Percentiles rank a stretch among this genome's conserved stretches.
Conservation (phyloP, 495 filamentous ascomycete species). For the Trichocladium antarcticum region DNA sequence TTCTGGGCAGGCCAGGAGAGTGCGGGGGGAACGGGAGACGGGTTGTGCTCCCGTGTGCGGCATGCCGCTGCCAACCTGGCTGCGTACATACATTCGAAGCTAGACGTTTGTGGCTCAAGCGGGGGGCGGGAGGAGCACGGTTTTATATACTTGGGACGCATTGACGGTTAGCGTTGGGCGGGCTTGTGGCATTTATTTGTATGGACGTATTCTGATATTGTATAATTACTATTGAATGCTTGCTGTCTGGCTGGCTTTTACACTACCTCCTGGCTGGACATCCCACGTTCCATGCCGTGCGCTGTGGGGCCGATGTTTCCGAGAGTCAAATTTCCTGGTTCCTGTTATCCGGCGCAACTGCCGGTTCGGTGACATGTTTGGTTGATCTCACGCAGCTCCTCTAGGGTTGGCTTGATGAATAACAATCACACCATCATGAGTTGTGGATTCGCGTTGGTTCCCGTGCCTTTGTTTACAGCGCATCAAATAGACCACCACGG, state of each 20-base stretch:
- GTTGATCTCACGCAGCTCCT: no score
- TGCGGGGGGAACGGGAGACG: no score
- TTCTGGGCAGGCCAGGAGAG: slow-evolving; percentile 1
- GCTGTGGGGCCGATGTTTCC: slow-evolving; percentile 1
- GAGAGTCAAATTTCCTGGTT: not conserved
- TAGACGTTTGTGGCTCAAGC: not conserved
- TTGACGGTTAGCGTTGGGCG: slow-evolving; percentile 9
- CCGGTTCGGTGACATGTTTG: not conserved
- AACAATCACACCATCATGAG: no score
- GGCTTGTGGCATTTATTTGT: slow-evolving; percentile 21
- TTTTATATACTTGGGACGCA: slow-evolving; percentile 7
- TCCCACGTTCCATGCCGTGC: not conserved
- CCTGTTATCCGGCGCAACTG: not conserved
- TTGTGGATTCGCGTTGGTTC: no score
- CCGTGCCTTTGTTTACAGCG: no score
- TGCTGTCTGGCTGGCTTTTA: not conserved
- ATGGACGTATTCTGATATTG: slow-evolving; percentile 31
- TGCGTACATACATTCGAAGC: slow-evolving; percentile 6
- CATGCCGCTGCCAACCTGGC: not conserved
- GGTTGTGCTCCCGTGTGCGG: no score
- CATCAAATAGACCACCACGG: no score
- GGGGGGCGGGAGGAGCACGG: not conserved
- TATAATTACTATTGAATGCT: slow-evolving; percentile 28
- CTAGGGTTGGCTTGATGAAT: no score
- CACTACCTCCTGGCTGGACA: not conserved